Base-by-base conservation (phyloP, 1,284 basidiomycete species). In the Sporisorium scitamineum region DNA sequence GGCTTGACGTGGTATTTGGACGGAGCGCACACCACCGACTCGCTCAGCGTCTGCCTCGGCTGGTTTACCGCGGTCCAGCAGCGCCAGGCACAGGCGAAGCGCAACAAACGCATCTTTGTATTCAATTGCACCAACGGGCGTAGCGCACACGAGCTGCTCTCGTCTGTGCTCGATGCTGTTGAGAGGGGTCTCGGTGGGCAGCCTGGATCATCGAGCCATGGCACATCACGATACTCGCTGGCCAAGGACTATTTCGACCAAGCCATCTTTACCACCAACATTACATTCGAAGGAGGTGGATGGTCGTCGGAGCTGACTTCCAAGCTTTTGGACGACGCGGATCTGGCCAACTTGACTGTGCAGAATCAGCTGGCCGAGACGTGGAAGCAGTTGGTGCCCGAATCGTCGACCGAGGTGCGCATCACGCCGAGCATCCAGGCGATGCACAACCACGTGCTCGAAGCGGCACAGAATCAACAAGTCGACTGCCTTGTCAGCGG, bases 101-200 rank as follows among this genome's bases (percentile, higher is more conserved):
- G 78, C 8, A 85, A 86, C 41, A 85, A 83, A 14, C 90, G 93
- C 37, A 87, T 93, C 3, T 88, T 99, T 50, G 89, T 99, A 37
- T 99, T 99, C 88, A 99, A 99, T 86, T 98, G 95, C 87, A 97
- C 96, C 3, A 91, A 90, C 60, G 96, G 94, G 8, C 91, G 97
- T 32, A 92, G 93, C 7, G 94, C 92, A 2, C 86, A 89, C 51
- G 87, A 88, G 0, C 92, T 99, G 83, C 88, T 99, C 20, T 86
- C 86, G 3, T 87, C 90, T 0, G 88, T 97, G 11, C 85, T 90
- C 34, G 84, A 86, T 10, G 52, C 71, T 13, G 59, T 82, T 3
- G 63, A 78, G 47, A 32, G 41, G 16, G 22, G 41, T 11, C 51
- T 73, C 5, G 52, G 57, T 26, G 54, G 50, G 13, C 22, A 48